Percentiles rank a stretch among this genome's conserved stretches.
Conservation (phyloP, 2,329 filamentous ascomycete genomes). For the Paramyrothecium roridum region DNA sequence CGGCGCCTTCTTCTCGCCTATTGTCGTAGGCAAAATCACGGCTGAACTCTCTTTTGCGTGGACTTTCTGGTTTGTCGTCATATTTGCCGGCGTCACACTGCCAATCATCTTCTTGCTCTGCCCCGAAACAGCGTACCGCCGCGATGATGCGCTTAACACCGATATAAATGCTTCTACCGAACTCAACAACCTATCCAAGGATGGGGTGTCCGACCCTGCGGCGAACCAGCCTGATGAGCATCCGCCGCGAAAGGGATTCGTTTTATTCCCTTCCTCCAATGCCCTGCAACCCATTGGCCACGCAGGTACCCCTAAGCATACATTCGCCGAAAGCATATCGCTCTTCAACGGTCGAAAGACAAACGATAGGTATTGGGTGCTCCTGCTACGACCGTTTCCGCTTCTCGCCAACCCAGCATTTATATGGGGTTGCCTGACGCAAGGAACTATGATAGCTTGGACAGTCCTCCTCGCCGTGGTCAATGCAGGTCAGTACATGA, state of each 20-base stretch:
- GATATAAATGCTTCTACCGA: constrained; percentile 45
- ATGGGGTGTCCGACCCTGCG: constrained; percentile 1
- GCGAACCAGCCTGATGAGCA: constrained; percentile 26
- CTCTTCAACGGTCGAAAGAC: constrained; percentile 82
- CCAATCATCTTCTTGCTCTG: constrained; percentile 74
- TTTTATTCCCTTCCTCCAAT: constrained; percentile 25
- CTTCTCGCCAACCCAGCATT: constrained; percentile 83
- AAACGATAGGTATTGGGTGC: constrained; percentile 66
- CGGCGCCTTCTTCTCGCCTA: constrained; percentile 67
- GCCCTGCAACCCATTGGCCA: constrained; percentile 31
- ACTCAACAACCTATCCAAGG: not conserved
- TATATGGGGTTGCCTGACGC: constrained; percentile 74
- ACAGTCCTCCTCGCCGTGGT: constrained; percentile 89
- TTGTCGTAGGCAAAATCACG: constrained; percentile 87
- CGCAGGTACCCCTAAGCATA: constrained; percentile 44
- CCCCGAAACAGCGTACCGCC: constrained; percentile 78
- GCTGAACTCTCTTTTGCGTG: constrained; percentile 74
- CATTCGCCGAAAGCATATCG: constrained; percentile 57
- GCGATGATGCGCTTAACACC: constrained; percentile 65
- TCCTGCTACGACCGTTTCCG: constrained; percentile 72
- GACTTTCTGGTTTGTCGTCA: constrained; percentile 85
- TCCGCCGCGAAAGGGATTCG: constrained; percentile 18
- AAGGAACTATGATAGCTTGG: constrained; percentile 92
- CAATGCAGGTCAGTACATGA: constrained; percentile 29
- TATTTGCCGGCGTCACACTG: constrained; percentile 71